phyloP scores from a whole-genome alignment of 179 eudicot species.

The Patellifolia procumbens region DNA sequence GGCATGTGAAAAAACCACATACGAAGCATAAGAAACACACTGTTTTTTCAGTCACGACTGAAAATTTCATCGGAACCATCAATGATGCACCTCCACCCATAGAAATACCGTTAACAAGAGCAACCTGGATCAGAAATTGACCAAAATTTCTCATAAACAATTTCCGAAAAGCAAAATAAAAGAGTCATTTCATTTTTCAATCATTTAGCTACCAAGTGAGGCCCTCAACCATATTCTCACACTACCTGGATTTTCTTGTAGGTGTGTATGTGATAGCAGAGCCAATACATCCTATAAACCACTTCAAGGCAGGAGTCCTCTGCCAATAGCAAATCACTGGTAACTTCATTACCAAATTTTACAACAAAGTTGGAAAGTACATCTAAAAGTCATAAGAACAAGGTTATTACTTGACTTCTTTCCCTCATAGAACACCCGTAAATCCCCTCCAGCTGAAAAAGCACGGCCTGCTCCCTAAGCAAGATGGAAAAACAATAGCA shows the following conservation, averaged over 20 bases:
- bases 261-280: constrained; percentile 87
- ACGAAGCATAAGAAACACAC: constrained; percentile 42
- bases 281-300: constrained; percentile 96
- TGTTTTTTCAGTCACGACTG: constrained; percentile 90
- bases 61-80: constrained; percentile 92
- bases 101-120: constrained; percentile 86
- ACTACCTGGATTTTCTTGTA: constrained; percentile 81
- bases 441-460: constrained; percentile 96
- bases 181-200: not conserved
- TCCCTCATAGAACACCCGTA: constrained; percentile 81
- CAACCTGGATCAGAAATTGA: constrained; percentile 53
- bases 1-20: not conserved
- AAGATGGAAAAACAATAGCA: constrained; percentile 25
- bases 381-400: not conserved
- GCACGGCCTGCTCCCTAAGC: constrained; percentile 95
- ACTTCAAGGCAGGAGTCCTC: constrained; percentile 93
- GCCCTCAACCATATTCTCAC: not conserved
- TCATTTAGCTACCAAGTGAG: not conserved
- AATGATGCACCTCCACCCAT: constrained; percentile 98
- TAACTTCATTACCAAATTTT: constrained; percentile 12
- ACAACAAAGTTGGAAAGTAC: not conserved
- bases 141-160: not conserved
- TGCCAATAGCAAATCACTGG: constrained; percentile 32
- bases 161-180: not conserved
- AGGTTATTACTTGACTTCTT: constrained; percentile 49